These are phyloP conservation scores for Neonectria coccinea DNA, from an alignment of 2,329 filamentous ascomycete species.

Conservation along the genomic window DNA sequence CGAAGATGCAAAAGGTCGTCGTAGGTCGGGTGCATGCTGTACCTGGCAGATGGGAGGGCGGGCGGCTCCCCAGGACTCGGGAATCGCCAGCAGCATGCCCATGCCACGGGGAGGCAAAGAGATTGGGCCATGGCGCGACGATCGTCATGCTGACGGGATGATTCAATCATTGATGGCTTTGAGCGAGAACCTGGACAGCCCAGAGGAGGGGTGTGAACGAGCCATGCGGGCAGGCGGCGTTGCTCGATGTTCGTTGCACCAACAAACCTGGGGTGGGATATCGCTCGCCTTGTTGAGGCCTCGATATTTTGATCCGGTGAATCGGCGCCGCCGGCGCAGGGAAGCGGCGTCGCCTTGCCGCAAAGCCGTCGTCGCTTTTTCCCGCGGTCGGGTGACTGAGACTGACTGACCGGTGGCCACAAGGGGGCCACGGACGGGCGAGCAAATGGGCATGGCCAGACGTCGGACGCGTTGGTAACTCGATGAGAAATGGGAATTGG, in stretches of 20 bases:
- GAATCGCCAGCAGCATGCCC: constrained; percentile 1
- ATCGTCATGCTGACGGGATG: not conserved
- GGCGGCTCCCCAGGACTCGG: constrained; percentile 13
- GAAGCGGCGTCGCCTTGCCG: constrained; percentile 16
- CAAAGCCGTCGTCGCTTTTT: constrained; percentile 12
- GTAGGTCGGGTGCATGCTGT: constrained; percentile 13
- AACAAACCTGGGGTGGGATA: constrained; percentile 23
- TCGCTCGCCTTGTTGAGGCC: not conserved
- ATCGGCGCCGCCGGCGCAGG: constrained; percentile 11
- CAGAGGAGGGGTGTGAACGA: not conserved
- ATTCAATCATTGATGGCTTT: constrained; percentile 5
- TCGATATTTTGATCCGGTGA: constrained; percentile 8
- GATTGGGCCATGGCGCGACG: constrained; percentile 11
- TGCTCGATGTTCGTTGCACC: constrained; percentile 4
- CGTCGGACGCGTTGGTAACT: constrained; percentile 42
- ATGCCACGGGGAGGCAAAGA: constrained; percentile 9
- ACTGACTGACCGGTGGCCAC: constrained; percentile 31
- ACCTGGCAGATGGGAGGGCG: constrained; percentile 13
- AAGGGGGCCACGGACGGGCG: constrained; percentile 18
- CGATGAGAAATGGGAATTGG: constrained; percentile 50
- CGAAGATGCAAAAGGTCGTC: not conserved
- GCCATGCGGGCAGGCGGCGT: not conserved
- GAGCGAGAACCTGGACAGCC: too few relatives aligned
- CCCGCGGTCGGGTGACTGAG: constrained; percentile 35
- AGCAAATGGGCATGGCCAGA: constrained; percentile 41